A percentile compares a stretch with the other conserved stretches of the same genome.
Conservation (phyloP, 192 early-diverging fungal species). For the Coemansia sp. region DNA sequence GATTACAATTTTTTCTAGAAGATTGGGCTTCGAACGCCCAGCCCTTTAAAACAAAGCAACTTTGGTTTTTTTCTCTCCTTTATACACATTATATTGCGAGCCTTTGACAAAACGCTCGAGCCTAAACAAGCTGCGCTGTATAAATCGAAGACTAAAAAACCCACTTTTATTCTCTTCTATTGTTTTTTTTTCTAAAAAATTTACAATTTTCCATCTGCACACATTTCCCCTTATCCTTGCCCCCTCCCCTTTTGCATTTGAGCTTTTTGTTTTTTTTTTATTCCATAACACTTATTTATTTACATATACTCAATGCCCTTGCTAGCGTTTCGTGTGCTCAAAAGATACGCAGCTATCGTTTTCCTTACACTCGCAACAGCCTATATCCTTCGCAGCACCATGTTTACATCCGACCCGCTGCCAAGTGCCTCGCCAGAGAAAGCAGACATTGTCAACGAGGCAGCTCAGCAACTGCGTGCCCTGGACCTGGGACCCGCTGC, state of each 20-base stretch:
- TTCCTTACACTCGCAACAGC: background rate
- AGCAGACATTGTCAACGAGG: background rate
- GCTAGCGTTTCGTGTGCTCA: background rate
- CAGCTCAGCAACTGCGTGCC: background rate
- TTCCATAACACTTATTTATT: background rate
- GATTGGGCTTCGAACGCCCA: too few relatives aligned
- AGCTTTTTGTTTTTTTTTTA: background rate
- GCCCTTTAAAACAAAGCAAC: too few relatives aligned
- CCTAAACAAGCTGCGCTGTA: too few relatives aligned
- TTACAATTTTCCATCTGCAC: too few relatives aligned
- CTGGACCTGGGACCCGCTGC: background rate
- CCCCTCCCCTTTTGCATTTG: background rate
- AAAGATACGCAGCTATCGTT: background rate
- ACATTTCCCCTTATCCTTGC: background rate
- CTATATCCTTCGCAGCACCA: background rate
- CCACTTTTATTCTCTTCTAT: too few relatives aligned
- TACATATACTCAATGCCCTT: background rate
- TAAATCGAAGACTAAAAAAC: too few relatives aligned
- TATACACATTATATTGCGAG: too few relatives aligned
- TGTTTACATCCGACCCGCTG: background rate
- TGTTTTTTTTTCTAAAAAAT: background rate
- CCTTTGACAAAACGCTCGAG: too few relatives aligned
- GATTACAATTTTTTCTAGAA: too few relatives aligned
- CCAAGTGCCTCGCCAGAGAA: background rate
- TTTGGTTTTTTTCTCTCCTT: too few relatives aligned